A percentile compares a stretch with the other conserved stretches of the same genome.
phyloP scores from a whole-genome alignment of 2,329 filamentous ascomycete species.

The Zasmidium citrigriseum region DNA sequence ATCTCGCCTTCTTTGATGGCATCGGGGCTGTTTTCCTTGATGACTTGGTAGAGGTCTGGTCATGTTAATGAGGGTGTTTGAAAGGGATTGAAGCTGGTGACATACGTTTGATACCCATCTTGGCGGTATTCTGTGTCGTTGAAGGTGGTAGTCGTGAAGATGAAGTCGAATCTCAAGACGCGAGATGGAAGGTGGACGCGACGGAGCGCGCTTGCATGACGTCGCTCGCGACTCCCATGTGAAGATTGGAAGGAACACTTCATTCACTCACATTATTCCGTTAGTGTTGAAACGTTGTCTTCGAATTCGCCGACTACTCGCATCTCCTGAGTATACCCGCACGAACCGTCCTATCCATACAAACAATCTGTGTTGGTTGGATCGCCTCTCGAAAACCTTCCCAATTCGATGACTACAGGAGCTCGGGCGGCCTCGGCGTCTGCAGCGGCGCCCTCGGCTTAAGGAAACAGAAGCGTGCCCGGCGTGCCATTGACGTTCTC shows the following conservation, averaged over 20 bases:
- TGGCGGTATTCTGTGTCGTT: slow-evolving; percentile 14
- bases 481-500: slow-evolving; percentile 5
- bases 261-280: not conserved
- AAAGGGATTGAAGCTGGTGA: not conserved
- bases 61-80: slow-evolving; percentile 4
- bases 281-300: not conserved
- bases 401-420: slow-evolving; percentile 6
- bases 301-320: not conserved
- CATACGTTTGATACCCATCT: slow-evolving; percentile 41
- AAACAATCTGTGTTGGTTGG: no score
- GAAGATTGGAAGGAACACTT: not conserved
- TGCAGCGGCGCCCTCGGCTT: slow-evolving; percentile 1
- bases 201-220: not conserved
- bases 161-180: slow-evolving; percentile 1
- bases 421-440: not conserved
- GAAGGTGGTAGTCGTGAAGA: not conserved
- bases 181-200: not conserved
- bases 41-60: slow-evolving; percentile 48
- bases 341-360: no score
- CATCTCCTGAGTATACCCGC: no score
- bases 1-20: slow-evolving; percentile 96
- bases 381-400: slow-evolving; percentile 1
- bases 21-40: slow-evolving; percentile 75
- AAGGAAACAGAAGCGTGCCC: not conserved
- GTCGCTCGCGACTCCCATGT: not conserved